These are phyloP conservation scores for Adansonia digitata DNA, from an alignment of 345 rosid species.

Conservation along the genomic window DNA sequence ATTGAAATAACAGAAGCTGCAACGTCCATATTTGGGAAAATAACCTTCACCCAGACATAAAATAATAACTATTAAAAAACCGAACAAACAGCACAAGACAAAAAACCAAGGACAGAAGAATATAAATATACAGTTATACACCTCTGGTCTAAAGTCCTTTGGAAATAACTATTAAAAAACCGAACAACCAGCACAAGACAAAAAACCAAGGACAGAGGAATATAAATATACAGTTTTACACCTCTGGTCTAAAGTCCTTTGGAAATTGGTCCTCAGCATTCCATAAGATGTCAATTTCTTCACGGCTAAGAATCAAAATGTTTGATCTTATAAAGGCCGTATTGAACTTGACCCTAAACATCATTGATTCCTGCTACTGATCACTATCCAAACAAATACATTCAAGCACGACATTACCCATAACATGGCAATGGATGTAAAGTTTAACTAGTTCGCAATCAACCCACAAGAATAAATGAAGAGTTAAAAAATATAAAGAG, in stretches of 20 bases:
- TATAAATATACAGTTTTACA: slow-evolving; percentile 16
- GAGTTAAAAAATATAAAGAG: slow-evolving; percentile 16
- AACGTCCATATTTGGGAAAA: slow-evolving; percentile 65
- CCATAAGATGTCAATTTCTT: slow-evolving; percentile 67
- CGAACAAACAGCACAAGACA: slow-evolving; percentile 11
- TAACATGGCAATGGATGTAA: slow-evolving; percentile 62
- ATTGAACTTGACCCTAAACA: slow-evolving; percentile 73
- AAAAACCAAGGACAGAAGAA: slow-evolving; percentile 1
- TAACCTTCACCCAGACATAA: slow-evolving; percentile 46
- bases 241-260: slow-evolving; percentile 72
- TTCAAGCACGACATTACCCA: slow-evolving; percentile 82
- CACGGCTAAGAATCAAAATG: slow-evolving; percentile 52
- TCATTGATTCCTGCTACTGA: slow-evolving; percentile 55
- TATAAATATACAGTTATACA: slow-evolving; percentile 17
- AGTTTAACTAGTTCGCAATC: slow-evolving; percentile 54
- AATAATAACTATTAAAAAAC: slow-evolving; percentile 16
- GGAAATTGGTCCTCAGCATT: slow-evolving; percentile 52
- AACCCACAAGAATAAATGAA: slow-evolving; percentile 48
- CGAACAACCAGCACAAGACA: slow-evolving; percentile 10
- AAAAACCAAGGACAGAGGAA: slow-evolving; percentile 1
- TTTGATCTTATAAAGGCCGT: slow-evolving; percentile 70
- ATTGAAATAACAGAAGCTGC: slow-evolving; percentile 33
- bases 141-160: slow-evolving; percentile 72
- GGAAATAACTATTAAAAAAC: slow-evolving; percentile 25
- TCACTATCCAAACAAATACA: slow-evolving; percentile 54